Evolutionary conservation across 768 basidiomycete genomes (phyloP), one percentile per base, ranked within the genome.

Genomic region (Xanthoconium purpureum): DNA sequence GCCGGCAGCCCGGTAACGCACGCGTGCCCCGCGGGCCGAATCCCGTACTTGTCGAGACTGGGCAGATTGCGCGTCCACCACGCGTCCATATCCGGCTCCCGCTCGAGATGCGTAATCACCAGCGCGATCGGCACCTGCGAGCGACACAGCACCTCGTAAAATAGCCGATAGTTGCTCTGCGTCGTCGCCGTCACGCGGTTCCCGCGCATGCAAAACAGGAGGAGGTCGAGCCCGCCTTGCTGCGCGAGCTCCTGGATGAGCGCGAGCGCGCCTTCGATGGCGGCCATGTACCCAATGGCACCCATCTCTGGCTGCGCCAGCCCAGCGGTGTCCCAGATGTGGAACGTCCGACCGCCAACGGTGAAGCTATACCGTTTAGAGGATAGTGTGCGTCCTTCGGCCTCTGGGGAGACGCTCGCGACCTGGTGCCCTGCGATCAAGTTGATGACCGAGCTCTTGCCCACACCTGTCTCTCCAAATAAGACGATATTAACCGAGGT

Each of bases 391-490:
- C 71, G 71, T 0, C 75, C 76, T 0, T 55, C 30, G 3, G 71
- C 63, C 3, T 66, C 59, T 18, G 63, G 46, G 20, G 68, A 68
- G 49, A 63, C 37, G 17, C 36, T 43, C 2, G 68, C 68, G 38
- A 68, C 44, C 1, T 30, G 15, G 18, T 12, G 37, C 4, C 68
- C 69, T 5, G 69, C 70, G 18, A 70, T 61, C 50, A 72, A 12
- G 52, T 70, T 70, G 58, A 71, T 62, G n/a, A 71, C 56, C 0
- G 68, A 70, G 53, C 66, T 72, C 59, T 68, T 71, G 35, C 69
- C 69, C 0, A 66, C 55, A 15, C 78, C 75, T 0, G 73, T 71
- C 57, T 78, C 76, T 10, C 77, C 78, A 42, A 78, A 78, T n/a
- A 79, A 42, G 45, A 78, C 66, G 40, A 78, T 62, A 47, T 78